Evolutionary conservation across 2,329 filamentous ascomycete genomes (phyloP).

Genomic region (Colletotrichum nymphaeae): DNA sequence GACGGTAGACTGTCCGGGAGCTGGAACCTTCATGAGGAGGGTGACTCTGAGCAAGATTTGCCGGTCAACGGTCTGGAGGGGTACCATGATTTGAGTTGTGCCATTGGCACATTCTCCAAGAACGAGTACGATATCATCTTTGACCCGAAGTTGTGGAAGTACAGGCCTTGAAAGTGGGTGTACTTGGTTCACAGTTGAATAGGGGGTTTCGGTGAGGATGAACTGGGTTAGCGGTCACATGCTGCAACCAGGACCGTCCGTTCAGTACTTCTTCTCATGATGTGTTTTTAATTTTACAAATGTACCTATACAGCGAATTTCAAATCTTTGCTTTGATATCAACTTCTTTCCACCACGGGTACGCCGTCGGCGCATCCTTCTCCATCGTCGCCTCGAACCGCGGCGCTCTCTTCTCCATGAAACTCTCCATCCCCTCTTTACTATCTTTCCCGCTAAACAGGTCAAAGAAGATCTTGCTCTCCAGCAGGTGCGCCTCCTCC

Average conservation of each 20-base stretch:
- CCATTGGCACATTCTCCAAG: conserved; percentile 77
- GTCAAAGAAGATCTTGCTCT: conserved; percentile 73
- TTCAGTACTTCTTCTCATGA: not conserved
- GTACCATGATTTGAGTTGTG: conserved; percentile 75
- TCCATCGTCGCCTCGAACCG: conserved; percentile 71
- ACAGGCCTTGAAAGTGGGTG: conserved; percentile 40
- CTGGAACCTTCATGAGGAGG: conserved; percentile 83
- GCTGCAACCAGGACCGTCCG: not conserved
- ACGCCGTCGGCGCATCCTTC: conserved; percentile 67
- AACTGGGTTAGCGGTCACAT: not conserved
- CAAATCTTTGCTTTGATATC: conserved; percentile 44
- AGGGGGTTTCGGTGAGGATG: no score
- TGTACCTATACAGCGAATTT: not conserved
- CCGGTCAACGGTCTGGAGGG: conserved; percentile 77
- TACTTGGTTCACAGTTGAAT: not conserved
- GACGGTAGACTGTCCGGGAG: conserved; percentile 69
- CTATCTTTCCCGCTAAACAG: conserved; percentile 69
- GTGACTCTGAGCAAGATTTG: conserved; percentile 70
- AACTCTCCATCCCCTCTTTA: conserved; percentile 75
- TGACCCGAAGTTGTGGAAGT: conserved; percentile 69
- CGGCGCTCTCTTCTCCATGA: conserved; percentile 75
- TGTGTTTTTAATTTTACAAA: not conserved
- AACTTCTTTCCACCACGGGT: conserved; percentile 75
- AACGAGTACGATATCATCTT: conserved; percentile 77
- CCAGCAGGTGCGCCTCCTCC: conserved; percentile 78